Conservation (phyloP, 2,329 filamentous ascomycete species). For the Exophiala oligosperma region DNA sequence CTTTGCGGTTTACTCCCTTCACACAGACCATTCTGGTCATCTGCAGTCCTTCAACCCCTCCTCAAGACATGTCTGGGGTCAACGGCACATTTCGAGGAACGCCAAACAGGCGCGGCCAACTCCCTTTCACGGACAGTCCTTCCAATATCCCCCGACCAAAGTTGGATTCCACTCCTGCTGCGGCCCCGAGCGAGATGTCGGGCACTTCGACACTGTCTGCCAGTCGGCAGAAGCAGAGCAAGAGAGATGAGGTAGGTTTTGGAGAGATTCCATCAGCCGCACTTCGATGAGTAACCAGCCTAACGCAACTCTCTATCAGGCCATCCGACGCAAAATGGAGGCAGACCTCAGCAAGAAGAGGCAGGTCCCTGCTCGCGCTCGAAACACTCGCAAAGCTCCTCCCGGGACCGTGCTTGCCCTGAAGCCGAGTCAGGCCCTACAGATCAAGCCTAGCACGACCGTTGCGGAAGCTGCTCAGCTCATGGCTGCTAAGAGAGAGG, state of each 20-base stretch:
- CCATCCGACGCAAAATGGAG: slow-evolving; percentile 95
- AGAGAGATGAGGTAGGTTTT: slow-evolving; percentile 88
- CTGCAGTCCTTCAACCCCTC: background rate
- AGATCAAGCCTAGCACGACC: slow-evolving; percentile 93
- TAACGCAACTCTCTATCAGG: slow-evolving; percentile 53
- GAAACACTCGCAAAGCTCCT: slow-evolving; percentile 87
- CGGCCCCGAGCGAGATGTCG: slow-evolving; percentile 52
- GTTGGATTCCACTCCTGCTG: slow-evolving; percentile 47
- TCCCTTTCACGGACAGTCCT: slow-evolving; percentile 56
- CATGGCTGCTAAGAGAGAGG: slow-evolving; percentile 98
- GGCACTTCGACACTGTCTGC: slow-evolving; percentile 75
- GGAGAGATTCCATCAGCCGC: slow-evolving; percentile 9
- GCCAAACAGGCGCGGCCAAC: slow-evolving; percentile 53
- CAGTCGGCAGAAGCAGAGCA: slow-evolving; percentile 93
- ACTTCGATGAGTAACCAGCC: background rate
- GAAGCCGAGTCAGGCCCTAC: slow-evolving; percentile 90
- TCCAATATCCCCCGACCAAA: slow-evolving; percentile 64
- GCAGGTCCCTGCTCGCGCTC: slow-evolving; percentile 72
- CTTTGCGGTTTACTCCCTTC: background rate
- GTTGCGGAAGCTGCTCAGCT: slow-evolving; percentile 96
- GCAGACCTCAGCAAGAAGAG: slow-evolving; percentile 98
- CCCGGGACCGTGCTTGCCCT: slow-evolving; percentile 94
- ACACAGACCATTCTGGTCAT: slow-evolving; percentile 8
- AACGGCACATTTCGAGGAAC: slow-evolving; percentile 60
- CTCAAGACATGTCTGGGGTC: slow-evolving; percentile 24